These are phyloP conservation scores for Neurospora crassa DNA, from an alignment of 2,329 filamentous ascomycete species.

Conservation along the genomic window DNA sequence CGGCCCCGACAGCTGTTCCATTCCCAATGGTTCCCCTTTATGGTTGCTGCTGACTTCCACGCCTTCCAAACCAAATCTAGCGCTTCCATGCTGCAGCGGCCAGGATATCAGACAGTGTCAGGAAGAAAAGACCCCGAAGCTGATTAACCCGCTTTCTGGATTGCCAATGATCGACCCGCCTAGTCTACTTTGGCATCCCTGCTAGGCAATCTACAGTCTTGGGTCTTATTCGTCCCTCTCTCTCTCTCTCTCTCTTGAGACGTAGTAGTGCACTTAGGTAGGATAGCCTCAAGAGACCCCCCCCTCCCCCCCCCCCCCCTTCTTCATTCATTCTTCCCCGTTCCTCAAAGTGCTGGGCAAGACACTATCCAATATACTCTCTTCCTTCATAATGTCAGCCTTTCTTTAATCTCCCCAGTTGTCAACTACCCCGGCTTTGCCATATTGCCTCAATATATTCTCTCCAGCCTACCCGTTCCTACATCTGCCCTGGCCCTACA, in stretches of 20 bases:
- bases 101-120: neutral
- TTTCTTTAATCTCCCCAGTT: conserved; percentile 18
- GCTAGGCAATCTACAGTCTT: conserved; percentile 17
- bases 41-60: neutral
- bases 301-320: too few species aligned
- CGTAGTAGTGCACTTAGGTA: conserved; percentile 11
- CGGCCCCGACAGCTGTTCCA: neutral
- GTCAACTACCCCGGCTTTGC: conserved; percentile 21
- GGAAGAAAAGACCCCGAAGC: neutral
- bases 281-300: conserved; percentile 8
- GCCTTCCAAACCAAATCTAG: neutral
- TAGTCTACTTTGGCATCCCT: conserved; percentile 11
- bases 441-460: conserved; percentile 21
- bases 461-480: conserved; percentile 13
- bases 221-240: conserved; percentile 7
- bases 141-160: conserved; percentile 17
- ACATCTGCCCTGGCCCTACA: conserved; percentile 1
- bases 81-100: conserved; percentile 1
- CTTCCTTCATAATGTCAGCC: conserved; percentile 16
- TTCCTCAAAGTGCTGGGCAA: conserved; percentile 5
- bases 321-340: conserved; percentile 5
- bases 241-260: conserved; percentile 12
- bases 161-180: conserved; percentile 13
- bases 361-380: conserved; percentile 12
- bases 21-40: conserved; percentile 2